These are phyloP conservation scores for Vanrija sp. DNA, from an alignment of 1,284 basidiomycete genomes.

Conservation along the genomic window DNA sequence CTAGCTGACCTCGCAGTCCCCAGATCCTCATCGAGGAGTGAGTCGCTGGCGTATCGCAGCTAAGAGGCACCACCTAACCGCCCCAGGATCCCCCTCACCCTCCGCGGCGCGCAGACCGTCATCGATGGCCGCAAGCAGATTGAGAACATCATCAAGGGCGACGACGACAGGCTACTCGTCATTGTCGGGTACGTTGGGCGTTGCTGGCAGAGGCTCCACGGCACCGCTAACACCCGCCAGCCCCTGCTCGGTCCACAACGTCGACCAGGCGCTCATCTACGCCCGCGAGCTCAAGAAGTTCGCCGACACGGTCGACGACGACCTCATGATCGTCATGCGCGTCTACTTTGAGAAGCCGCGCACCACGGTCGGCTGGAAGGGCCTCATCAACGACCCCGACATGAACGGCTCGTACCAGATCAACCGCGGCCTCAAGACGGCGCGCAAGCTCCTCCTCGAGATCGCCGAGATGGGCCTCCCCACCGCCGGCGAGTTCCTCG, in stretches of 20 bases:
- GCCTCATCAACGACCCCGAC: constrained; percentile 69
- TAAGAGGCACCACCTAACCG: background rate
- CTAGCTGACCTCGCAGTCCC: constrained; percentile 50
- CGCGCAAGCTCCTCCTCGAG: constrained; percentile 83
- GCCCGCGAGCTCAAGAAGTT: constrained; percentile 75
- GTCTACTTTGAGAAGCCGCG: constrained; percentile 96
- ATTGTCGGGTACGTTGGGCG: constrained; percentile 63
- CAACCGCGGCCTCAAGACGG: constrained; percentile 88
- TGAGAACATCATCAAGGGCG: constrained; percentile 73
- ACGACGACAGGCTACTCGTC: constrained; percentile 84
- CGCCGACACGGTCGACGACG: constrained; percentile 72
- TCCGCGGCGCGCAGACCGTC: constrained; percentile 56
- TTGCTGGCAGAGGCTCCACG: background rate
- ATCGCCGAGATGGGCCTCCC: constrained; percentile 84
- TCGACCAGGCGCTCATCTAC: constrained; percentile 78
- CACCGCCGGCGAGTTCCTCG: constrained; percentile 87
- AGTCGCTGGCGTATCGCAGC: constrained; percentile 2
- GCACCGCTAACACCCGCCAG: constrained; percentile 48
- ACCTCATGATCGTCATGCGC: constrained; percentile 93
- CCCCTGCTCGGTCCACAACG: constrained; percentile 88
- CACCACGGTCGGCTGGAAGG: constrained; percentile 71
- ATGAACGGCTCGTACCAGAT: constrained; percentile 92
- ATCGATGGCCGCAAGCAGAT: constrained; percentile 74
- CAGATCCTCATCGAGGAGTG: constrained; percentile 85
- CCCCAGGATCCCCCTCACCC: constrained; percentile 44